phyloP scores from a whole-genome alignment of 768 basidiomycete genomes.

The Amanita muscaria region DNA sequence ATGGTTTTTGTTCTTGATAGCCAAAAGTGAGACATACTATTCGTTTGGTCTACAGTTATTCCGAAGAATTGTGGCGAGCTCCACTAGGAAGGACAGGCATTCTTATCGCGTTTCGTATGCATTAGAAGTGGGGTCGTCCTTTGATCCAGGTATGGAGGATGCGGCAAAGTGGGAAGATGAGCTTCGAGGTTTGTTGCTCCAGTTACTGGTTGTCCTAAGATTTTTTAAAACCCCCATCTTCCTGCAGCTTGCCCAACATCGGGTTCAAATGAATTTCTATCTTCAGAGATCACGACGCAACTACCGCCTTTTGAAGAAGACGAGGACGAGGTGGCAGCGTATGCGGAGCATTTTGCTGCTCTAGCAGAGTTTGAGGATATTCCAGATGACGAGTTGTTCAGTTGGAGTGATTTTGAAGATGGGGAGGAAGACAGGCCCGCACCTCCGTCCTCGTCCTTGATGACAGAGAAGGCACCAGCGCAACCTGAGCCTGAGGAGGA shows the following conservation, averaged over 20 bases:
- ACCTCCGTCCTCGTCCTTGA: too few species aligned
- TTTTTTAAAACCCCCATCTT: too few species aligned
- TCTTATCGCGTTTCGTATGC: slow-evolving; percentile 56
- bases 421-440: not conserved
- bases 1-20: slow-evolving; percentile 4
- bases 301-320: slow-evolving; percentile 43
- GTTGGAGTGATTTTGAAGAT: slow-evolving; percentile 26
- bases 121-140: slow-evolving; percentile 64
- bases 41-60: slow-evolving; percentile 41
- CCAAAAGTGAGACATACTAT: not conserved
- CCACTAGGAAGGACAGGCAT: slow-evolving; percentile 40
- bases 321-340: slow-evolving; percentile 49
- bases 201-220: too few species aligned
- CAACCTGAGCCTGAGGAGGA: too few species aligned
- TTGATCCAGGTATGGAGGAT: slow-evolving; percentile 68
- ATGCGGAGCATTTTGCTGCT: slow-evolving; percentile 45
- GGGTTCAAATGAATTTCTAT: slow-evolving; percentile 2
- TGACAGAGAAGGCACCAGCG: too few species aligned
- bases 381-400: slow-evolving; percentile 31
- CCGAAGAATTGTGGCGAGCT: slow-evolving; percentile 51
- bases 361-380: slow-evolving; percentile 42
- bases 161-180: slow-evolving; percentile 51
- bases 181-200: slow-evolving; percentile 16
- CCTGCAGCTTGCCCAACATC: slow-evolving; percentile 4
- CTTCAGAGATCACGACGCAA: too few species aligned